Evolutionary conservation across 176 grass and related monocot genomes (phyloP).

Genomic region (Raddia distichophylla): DNA sequence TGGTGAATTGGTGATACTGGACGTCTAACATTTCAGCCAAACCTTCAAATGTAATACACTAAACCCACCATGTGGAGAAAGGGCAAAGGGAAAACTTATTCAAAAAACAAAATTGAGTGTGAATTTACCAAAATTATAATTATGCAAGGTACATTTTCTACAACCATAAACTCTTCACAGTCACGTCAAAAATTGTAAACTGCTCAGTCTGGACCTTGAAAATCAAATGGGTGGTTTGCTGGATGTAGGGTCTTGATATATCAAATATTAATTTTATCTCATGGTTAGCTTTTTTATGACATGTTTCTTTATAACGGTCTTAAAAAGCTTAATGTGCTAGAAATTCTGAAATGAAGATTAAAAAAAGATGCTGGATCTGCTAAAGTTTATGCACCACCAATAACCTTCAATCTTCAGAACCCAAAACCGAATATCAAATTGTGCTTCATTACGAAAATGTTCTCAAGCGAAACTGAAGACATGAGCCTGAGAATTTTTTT

Average conservation of each 20-base stretch:
- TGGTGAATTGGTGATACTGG: neutral
- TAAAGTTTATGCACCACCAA: constrained; percentile 16
- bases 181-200: neutral
- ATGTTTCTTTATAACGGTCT: neutral
- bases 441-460: constrained; percentile 15
- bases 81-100: neutral
- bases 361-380: neutral
- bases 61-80: neutral
- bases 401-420: constrained; percentile 32
- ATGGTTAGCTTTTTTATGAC: neutral
- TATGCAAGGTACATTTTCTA: neutral
- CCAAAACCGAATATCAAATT: constrained; percentile 11
- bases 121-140: neutral
- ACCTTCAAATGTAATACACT: constrained; percentile 20
- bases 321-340: neutral
- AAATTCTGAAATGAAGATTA: constrained; percentile 11
- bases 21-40: constrained; percentile 2
- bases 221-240: neutral
- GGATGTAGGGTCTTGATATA: neutral
- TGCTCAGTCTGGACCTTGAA: neutral
- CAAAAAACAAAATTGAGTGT: neutral
- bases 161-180: neutral
- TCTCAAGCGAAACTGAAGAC: constrained; percentile 20
- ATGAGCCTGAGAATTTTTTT: neutral
- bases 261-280: neutral